These are phyloP conservation scores for Didymella keratinophila DNA, from an alignment of 2,329 filamentous ascomycete species.

Conservation along the genomic window DNA sequence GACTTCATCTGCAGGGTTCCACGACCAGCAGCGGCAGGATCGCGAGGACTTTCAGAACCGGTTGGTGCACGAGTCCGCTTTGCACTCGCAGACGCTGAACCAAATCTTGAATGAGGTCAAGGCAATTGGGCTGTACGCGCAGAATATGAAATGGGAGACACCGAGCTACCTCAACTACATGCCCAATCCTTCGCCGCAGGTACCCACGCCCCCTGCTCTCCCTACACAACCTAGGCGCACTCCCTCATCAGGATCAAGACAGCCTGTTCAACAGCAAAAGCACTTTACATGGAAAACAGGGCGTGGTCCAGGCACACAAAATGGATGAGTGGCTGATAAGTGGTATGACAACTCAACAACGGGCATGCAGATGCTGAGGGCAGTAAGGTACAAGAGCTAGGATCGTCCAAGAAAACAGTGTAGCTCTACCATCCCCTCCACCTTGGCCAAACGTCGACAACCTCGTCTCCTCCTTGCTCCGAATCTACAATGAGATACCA, in stretches of 20 bases:
- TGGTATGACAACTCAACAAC: too few relatives aligned
- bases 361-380: not conserved
- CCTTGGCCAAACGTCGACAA: constrained; percentile 77
- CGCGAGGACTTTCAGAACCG: constrained; percentile 47
- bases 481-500: constrained; percentile 80
- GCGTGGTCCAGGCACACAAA: constrained; percentile 4
- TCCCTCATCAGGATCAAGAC: not conserved
- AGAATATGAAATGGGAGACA: constrained; percentile 43
- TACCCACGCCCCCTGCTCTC: constrained; percentile 21
- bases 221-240: constrained; percentile 12
- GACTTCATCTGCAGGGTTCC: constrained; percentile 51
- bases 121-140: constrained; percentile 32
- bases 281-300: constrained; percentile 7
- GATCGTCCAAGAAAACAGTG: not conserved
- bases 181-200: constrained; percentile 10
- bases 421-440: constrained; percentile 70
- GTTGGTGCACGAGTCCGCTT: constrained; percentile 43
- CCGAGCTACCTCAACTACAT: constrained; percentile 21
- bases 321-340: not conserved
- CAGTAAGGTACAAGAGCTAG: not conserved
- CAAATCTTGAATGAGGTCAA: constrained; percentile 42
- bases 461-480: constrained; percentile 58
- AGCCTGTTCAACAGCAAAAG: not conserved
- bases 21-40: constrained; percentile 47
- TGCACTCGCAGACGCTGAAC: constrained; percentile 40